Evolutionary conservation across 2,329 filamentous ascomycete species (phyloP).

Genomic region (Huntiella savannae): DNA sequence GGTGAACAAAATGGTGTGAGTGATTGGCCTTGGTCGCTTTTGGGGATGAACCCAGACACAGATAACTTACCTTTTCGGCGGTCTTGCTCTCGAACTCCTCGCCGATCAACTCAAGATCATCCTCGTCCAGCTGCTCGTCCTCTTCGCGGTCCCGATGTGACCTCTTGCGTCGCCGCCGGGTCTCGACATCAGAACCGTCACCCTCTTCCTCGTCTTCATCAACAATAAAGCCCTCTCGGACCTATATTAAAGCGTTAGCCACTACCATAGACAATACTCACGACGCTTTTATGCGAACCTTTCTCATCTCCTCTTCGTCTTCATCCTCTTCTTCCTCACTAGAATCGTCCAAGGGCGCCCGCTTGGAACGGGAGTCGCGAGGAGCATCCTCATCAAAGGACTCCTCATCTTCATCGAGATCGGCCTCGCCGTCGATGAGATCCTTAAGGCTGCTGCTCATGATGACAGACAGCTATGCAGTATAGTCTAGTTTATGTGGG

Average conservation of each 20-base stretch:
- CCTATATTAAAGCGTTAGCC: constrained; percentile 26
- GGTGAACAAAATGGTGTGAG: neutral
- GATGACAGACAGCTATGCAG: too few relatives aligned
- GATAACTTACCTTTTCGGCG: constrained; percentile 46
- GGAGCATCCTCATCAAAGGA: constrained; percentile 57
- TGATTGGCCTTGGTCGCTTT: neutral
- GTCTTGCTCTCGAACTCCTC: constrained; percentile 51
- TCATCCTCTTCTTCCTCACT: constrained; percentile 87
- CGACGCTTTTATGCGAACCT: constrained; percentile 26
- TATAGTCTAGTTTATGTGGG: too few relatives aligned
- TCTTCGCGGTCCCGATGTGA: constrained; percentile 58
- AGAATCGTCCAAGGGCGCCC: constrained; percentile 39
- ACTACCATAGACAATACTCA: neutral
- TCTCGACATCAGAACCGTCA: constrained; percentile 39
- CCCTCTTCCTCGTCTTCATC: constrained; percentile 75
- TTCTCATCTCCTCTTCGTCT: constrained; percentile 70
- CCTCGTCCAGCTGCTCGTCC: constrained; percentile 81
- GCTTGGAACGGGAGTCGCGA: constrained; percentile 2
- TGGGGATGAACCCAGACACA: too few relatives aligned
- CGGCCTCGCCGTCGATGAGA: constrained; percentile 68
- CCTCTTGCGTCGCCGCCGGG: constrained; percentile 53
- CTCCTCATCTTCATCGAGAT: constrained; percentile 73
- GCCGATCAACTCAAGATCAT: constrained; percentile 88
- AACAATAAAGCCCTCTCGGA: constrained; percentile 89
- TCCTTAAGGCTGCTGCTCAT: constrained; percentile 46